Evolutionary conservation across 352 stramenopile species (phyloP).

Genomic region (Globisporangium iwayamae): DNA sequence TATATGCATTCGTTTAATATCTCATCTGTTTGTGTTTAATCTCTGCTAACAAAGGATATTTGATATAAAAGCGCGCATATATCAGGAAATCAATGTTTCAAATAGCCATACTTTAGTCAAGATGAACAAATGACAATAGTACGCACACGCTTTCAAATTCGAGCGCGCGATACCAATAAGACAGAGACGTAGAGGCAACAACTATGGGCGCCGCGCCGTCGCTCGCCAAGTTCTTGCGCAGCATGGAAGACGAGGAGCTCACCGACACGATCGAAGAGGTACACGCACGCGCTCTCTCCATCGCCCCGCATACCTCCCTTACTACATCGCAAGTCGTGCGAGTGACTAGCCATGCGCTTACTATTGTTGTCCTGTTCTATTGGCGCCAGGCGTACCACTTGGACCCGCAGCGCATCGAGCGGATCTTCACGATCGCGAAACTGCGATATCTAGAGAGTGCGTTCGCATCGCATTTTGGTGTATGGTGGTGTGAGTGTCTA

Average conservation of each 20-base stretch:
- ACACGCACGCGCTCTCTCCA: not conserved
- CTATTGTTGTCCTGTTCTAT: not conserved
- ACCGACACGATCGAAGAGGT: conserved; percentile 39
- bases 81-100: not conserved
- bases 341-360: too few relatives aligned
- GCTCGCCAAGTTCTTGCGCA: conserved; percentile 50
- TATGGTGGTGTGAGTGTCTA: not conserved
- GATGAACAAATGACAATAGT: not conserved
- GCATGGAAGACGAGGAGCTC: conserved; percentile 63
- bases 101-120: not conserved
- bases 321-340: too few relatives aligned
- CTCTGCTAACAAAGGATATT: too few relatives aligned
- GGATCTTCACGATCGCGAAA: conserved; percentile 41
- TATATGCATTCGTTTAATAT: too few relatives aligned
- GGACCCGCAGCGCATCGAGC: conserved; percentile 50
- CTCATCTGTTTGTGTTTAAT: too few relatives aligned
- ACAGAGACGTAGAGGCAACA: not conserved
- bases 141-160: too few relatives aligned
- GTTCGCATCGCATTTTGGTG: not conserved
- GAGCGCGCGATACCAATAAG: not conserved
- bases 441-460: conserved; percentile 34
- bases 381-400: conserved; percentile 40
- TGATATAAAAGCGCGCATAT: not conserved
- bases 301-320: too few relatives aligned
- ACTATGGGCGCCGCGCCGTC: conserved; percentile 44